Conservation (phyloP, 2,329 filamentous ascomycete species). For the Mollisiaceae sp. region DNA sequence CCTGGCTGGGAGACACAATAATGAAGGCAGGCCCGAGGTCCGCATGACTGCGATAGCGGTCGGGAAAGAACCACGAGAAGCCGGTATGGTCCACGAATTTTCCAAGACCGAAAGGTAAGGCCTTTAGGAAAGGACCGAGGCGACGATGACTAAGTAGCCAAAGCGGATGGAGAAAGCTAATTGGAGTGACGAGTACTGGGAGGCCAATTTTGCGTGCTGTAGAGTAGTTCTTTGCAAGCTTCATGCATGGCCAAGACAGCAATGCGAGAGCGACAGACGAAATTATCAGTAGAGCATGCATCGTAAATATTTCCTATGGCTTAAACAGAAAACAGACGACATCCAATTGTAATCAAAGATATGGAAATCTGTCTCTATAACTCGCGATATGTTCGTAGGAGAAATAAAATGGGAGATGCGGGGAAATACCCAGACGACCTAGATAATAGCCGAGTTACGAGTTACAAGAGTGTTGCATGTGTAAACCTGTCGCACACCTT, state of each 20-base stretch:
- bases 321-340: too few relatives aligned
- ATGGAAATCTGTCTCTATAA: too few relatives aligned
- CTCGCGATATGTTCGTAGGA: too few relatives aligned
- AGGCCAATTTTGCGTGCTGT: conserved; percentile 7
- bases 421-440: too few relatives aligned
- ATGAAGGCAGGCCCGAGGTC: conserved; percentile 16
- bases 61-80: not conserved
- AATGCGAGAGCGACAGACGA: not conserved
- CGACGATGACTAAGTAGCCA: not conserved
- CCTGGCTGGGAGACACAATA: conserved; percentile 15
- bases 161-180: not conserved
- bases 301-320: not conserved
- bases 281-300: not conserved
- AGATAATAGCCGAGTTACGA: too few relatives aligned
- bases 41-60: conserved; percentile 1
- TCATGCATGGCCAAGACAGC: not conserved
- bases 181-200: conserved; percentile 11
- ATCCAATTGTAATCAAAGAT: too few relatives aligned
- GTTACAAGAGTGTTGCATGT: too few relatives aligned
- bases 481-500: too few relatives aligned
- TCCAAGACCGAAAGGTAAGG: not conserved
- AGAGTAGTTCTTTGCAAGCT: conserved; percentile 5
- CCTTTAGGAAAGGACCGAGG: not conserved
- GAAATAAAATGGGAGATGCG: too few relatives aligned
- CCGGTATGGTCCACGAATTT: not conserved